Base-by-base conservation (phyloP, 108 stramenopile genomes). In the Nitzschia sp. region DNA sequence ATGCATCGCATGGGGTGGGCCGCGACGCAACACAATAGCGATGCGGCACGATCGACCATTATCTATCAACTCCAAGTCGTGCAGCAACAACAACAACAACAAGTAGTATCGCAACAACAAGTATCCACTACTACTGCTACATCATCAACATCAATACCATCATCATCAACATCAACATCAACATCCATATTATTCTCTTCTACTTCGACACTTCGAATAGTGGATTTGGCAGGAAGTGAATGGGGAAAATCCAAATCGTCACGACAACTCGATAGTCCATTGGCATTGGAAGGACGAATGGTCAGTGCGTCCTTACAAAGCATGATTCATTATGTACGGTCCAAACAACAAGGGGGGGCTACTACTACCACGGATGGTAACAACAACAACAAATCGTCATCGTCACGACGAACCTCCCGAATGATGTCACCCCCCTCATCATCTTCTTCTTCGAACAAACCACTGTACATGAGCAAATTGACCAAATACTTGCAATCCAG, bases 211-310 rank as follows among this genome's bases (percentile, higher is more conserved):
- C 46, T 97, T 53, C 67, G 75, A 50, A 66, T 97, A 59, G 82
- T 94, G 28, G 95, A 96, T 75, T 71, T 96, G 66, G 97, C 95
- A 23, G 97, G 97, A n/a, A 80, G 76, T 58, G 95, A 97, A 77
- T 59, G 81, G 59, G 87, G 64, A 31, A 19, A 31, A 31, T 66
- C 67, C 67, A 41, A 76, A 73, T 48, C 47, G 58, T 45, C 57
- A 53, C 22, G 53, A 32, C 3, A 60, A 15, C 80, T 58, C 54
- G 84, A 74, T n/a, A 72, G 60, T 57, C 57, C 69, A 15, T 72
- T 87, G 57, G 73, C 80, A 65, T 73, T 85, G 65, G 92, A 93
- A 70, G 87, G 84, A 15, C 71, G 66, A 32, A 82, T 88, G 86
- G 89, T 93, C 63, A 93, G 90, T 62, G 81, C 83, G 75, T 89